phyloP scores from a whole-genome alignment of 305 asterid genomes.

The Coffea humblotiana region DNA sequence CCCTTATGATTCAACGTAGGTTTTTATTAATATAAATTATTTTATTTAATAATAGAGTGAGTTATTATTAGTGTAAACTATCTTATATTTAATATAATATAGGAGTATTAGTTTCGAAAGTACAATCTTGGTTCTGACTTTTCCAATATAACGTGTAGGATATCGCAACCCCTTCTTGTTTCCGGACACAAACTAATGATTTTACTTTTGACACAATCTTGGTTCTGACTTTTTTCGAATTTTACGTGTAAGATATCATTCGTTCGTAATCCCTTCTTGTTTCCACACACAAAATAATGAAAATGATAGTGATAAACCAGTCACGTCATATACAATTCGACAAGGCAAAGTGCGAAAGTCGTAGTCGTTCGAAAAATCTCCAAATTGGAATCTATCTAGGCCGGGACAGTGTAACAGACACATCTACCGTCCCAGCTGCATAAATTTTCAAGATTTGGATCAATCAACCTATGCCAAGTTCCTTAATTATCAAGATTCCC shows the following conservation, averaged over 20 bases:
- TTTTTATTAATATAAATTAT: too few relatives aligned
- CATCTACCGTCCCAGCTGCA: background rate
- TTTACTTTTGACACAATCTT: conserved; percentile 32
- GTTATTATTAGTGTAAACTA: too few relatives aligned
- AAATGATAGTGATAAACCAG: background rate
- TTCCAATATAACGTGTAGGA: conserved; percentile 26
- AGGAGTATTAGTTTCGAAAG: conserved; percentile 13
- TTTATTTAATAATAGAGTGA: too few relatives aligned
- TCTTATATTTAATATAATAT: too few relatives aligned
- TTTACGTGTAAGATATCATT: conserved; percentile 29
- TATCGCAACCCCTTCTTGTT: conserved; percentile 18
- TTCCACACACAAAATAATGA: conserved; percentile 15
- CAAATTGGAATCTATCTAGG: background rate
- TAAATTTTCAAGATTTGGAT: conserved; percentile 2
- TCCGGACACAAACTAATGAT: conserved; percentile 11
- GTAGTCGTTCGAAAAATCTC: background rate
- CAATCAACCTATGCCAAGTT: background rate
- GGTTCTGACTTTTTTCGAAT: conserved; percentile 40
- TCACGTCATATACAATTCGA: too few relatives aligned
- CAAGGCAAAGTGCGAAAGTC: background rate
- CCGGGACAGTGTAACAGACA: background rate
- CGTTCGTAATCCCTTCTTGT: conserved; percentile 16
- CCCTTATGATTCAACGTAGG: too few relatives aligned
- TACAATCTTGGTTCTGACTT: conserved; percentile 45
- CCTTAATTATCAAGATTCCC: background rate